Evolutionary conservation across 2,329 filamentous ascomycete species (phyloP).

Genomic region (Fusarium caatingaense): DNA sequence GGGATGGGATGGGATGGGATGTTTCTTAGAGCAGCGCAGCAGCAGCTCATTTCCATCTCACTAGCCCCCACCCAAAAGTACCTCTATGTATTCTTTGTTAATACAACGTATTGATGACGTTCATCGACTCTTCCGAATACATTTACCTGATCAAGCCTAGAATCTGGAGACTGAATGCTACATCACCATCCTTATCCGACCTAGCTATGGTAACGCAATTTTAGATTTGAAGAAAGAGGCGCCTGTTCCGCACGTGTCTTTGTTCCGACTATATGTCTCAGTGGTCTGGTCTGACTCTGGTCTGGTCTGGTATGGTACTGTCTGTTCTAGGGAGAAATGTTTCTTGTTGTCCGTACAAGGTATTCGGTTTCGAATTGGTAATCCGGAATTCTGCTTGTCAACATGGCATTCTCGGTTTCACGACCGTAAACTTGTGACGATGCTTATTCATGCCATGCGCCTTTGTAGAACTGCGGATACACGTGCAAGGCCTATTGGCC

Average conservation of each 20-base stretch:
- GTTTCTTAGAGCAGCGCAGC: conserved; percentile 12
- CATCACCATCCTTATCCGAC: conserved; percentile 7
- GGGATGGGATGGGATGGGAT: conserved; percentile 11
- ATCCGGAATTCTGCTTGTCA: not conserved
- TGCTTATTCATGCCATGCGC: not conserved
- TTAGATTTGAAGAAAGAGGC: conserved; percentile 30
- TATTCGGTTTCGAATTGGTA: not conserved
- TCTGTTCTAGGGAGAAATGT: not conserved
- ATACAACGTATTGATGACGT: conserved; percentile 27
- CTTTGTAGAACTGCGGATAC: conserved; percentile 12
- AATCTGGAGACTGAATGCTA: conserved; percentile 7
- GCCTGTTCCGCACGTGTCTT: not conserved
- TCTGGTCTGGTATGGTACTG: not conserved
- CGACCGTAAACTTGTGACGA: conserved; percentile 18
- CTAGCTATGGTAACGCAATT: conserved; percentile 26
- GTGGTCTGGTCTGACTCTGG: not conserved
- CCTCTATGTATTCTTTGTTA: conserved; percentile 2
- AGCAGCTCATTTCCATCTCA: conserved; percentile 40
- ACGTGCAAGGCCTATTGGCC: conserved; percentile 35
- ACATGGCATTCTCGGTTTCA: conserved; percentile 1
- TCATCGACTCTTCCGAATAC: conserved; percentile 2
- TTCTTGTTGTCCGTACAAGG: not conserved
- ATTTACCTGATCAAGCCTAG: conserved; percentile 38
- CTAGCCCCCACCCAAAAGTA: conserved; percentile 29
- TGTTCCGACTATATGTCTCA: not conserved